Evolutionary conservation across 2,329 filamentous ascomycete genomes (phyloP), one percentile per base, ranked within the genome.

Genomic region (Stachybotrys chartarum): DNA sequence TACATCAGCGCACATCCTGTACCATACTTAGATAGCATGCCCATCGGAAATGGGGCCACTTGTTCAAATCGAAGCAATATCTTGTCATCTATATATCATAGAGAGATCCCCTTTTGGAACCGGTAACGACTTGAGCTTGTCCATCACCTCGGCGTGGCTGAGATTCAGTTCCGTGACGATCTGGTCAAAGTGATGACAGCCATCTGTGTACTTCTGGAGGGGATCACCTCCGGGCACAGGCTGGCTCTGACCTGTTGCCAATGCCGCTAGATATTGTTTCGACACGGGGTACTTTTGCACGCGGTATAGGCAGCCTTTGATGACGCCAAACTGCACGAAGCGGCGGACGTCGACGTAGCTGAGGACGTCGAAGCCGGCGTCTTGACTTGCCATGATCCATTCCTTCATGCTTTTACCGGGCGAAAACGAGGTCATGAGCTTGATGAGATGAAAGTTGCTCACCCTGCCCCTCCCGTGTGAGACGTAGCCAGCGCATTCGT

Each of bases 291-390:
- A 95, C 69, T 94, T 95, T 74, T 97, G 91, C 46, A 97, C 87
- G 39, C 94, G 84, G 71, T 97, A 97, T 30, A 99, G 74, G 62
- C 95, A 89, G 16, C 93, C 92, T 73, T 97, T 97, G 70, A 97
- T 96, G 57, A 97, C 82, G 56, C 93, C 94, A 66, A 97, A 99
- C 57, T 96, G 95, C 59, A 97, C 90, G 59, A 99, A 86, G 31
- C 94, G 86, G 12, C 94, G 84, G 55, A 97, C 84, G 69, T 99
- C 94, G 56, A 99, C 85, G 65, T 87, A 86, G 12, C 81, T 77
- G 8, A 97, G 78, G 45, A 88, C 79, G 56, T 84, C 79, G 58
- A 86, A 78, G 1, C 82, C 83, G 50, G 77, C 75, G 46, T 87
- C 82, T 61, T 85, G 81, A 70, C 96, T 88, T 35, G 86, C 78